Percentiles rank a stretch among this genome's conserved stretches.
Evolutionary conservation across 768 basidiomycete genomes (phyloP).

Genomic region (Gyrodon lividus): DNA sequence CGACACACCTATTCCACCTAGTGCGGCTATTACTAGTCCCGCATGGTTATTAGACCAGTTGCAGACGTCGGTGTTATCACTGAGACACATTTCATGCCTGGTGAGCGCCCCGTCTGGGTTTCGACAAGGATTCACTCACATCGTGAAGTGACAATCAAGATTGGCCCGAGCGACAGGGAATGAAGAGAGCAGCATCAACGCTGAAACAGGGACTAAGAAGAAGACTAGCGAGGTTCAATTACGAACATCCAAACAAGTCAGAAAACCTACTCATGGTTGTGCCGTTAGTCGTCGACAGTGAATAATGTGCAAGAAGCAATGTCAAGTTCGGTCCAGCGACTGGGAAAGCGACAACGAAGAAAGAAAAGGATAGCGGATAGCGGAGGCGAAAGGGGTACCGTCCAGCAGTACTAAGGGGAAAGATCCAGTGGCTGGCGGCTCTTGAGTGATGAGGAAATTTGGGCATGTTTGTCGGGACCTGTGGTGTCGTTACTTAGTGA

Average conservation of each 20-base stretch:
- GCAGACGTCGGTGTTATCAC: slow-evolving; percentile 8
- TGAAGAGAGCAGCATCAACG: slow-evolving; percentile 5
- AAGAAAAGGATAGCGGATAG: background rate
- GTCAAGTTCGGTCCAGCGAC: background rate
- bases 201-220: background rate
- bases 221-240: slow-evolving; percentile 2
- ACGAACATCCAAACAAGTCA: background rate
- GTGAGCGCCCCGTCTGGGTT: background rate
- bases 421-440: background rate
- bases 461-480: background rate
- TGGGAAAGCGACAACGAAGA: background rate
- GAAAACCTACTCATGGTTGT: slow-evolving; percentile 15
- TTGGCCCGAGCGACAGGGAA: slow-evolving; percentile 14
- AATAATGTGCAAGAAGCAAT: background rate
- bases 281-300: too few species aligned
- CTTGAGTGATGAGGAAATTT: slow-evolving; percentile 10
- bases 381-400: slow-evolving; percentile 2
- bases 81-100: background rate
- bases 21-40: background rate
- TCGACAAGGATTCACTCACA: background rate
- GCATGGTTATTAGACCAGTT: slow-evolving; percentile 2
- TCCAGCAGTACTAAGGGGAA: slow-evolving; percentile 12
- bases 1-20: slow-evolving; percentile 5
- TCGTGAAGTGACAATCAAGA: slow-evolving; percentile 4
- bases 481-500: background rate